A percentile compares a stretch with the other conserved stretches of the same genome.
Conservation (phyloP, 768 basidiomycete genomes). For the Solioccasus polychromus region DNA sequence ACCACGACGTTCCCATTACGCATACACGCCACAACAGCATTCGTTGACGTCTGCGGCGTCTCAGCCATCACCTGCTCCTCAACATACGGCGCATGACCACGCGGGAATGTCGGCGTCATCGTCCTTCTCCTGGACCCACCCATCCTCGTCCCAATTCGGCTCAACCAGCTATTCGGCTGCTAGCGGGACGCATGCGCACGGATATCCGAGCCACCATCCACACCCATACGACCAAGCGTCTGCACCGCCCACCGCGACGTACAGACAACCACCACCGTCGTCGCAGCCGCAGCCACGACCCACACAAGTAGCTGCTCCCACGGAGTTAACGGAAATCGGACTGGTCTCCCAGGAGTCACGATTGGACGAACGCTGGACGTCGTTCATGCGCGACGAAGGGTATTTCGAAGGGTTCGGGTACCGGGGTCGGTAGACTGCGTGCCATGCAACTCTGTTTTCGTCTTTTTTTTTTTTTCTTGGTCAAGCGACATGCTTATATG, state of each 20-base stretch:
- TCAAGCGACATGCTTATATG: too few species aligned
- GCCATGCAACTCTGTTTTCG: too few species aligned
- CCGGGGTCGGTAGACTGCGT: slow-evolving; percentile 22
- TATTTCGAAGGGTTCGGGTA: slow-evolving; percentile 37
- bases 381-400: slow-evolving; percentile 59
- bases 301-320: slow-evolving; percentile 18
- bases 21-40: slow-evolving; percentile 22
- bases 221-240: slow-evolving; percentile 17
- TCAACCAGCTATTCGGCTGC: slow-evolving; percentile 11
- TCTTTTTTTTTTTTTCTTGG: too few species aligned
- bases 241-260: neutral
- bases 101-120: too few species aligned
- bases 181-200: slow-evolving; percentile 7
- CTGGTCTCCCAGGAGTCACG: slow-evolving; percentile 54
- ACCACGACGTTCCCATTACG: slow-evolving; percentile 25
- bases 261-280: neutral
- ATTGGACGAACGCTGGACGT: slow-evolving; percentile 57
- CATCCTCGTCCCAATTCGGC: slow-evolving; percentile 5
- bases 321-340: slow-evolving; percentile 58
- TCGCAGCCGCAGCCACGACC: slow-evolving; percentile 5
- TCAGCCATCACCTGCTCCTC: slow-evolving; percentile 4
- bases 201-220: slow-evolving; percentile 13
- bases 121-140: slow-evolving; percentile 15
- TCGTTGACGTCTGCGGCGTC: neutral
- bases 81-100: slow-evolving; percentile 20